Base-by-base conservation (phyloP, 2,329 filamentous ascomycete species). In the Hymenoscyphus salicellus region DNA sequence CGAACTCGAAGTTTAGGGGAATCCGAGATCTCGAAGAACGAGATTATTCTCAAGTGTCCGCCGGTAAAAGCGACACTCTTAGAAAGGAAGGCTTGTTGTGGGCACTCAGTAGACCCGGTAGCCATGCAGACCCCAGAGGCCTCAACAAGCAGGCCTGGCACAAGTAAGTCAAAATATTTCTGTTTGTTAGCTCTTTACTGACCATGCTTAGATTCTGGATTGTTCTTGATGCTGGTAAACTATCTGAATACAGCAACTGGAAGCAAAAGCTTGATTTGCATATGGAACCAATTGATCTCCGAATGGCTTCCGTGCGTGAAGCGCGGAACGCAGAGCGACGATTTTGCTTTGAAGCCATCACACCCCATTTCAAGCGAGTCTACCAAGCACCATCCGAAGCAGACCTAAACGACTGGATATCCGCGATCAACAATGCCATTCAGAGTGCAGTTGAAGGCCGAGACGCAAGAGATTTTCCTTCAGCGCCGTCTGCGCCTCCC, bases 181-280 rank as follows among this genome's bases (percentile, higher is more conserved):
- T 16, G 8, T 6, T 4, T 32, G 55, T 6, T 17, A 33, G 10
- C 26, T 26, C 17, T n/a, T 38, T 49, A 58, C 71, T 81, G 71
- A 80, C 63, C 17, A 55, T 23, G 20, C 30, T 14, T 72, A 96
- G 93, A 75, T 99, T 98, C 78, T 99, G 95, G 95, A 96, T 99
- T 69, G 95, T 99, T 1, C 83, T 99, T 55, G 96, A 98, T 75
- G 93, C 97, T 77, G 95, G 95, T 28, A 97, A 95, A 76, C 83
- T 99, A 17, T 97, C 94, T 1, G 95, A 99, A 75, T 99, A 99
- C 78, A 97, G 93, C 76, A 98, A 99, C 77, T 99, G 95, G 95
- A 99, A 99, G 78, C 92, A 99, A 76, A 94, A 88, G 76, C 85
- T 99, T 28, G 95, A 99, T 77, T 82, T 98, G 30, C 96, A 99